Base-by-base conservation (phyloP, 2,329 filamentous ascomycete genomes). In the Colletotrichum tofieldiae region DNA sequence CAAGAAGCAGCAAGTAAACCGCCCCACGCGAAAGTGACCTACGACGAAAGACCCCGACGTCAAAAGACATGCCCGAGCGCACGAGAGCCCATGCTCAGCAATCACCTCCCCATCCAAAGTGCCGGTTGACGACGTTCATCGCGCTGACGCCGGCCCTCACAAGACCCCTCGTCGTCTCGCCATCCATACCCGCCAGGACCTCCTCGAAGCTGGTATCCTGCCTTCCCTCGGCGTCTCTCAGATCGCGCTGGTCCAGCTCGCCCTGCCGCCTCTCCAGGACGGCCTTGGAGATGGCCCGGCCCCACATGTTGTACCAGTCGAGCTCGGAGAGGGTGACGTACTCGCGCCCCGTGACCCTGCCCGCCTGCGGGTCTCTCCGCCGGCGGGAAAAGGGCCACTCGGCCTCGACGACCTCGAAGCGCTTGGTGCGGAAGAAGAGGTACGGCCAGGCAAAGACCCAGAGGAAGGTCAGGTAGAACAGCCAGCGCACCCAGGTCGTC, bases 391-490 rank as follows among this genome's bases (percentile, higher is more conserved):
- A 91, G 1, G 84, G 80, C 91, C 92, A 95, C 43, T 91, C 85
- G 0, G 88, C 87, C 29, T 85, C 83, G 3, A 90, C 86, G 2
- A 93, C 90, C 74, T 92, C 87, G 82, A 91, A 95, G 60, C 89
- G 86, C 78, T 89, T 90, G 1, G 93, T 95, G 23, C 87, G 82
- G 78, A 94, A 86, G 81, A 89, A 91, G 16, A 95, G 85, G 68
- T 89, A 87, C 0, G 93, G 93, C 93, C 93, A 95, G 3, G 88
- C 84, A 75, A 95, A 85, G 68, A 95, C 77, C 86, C 93, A 93
- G 16, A 93, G 80, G 72, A 94, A 89, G 0, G 90, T 90, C 7
- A 93, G 79, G 78, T 89, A 90, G 82, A 91, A 93, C 12, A 93
- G 55, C 85, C 89, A 89, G 52, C 87, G 83, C 55, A 94, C 84